Base-by-base conservation (phyloP, 768 basidiomycete genomes). In the Hygrophorus pudorinus region DNA sequence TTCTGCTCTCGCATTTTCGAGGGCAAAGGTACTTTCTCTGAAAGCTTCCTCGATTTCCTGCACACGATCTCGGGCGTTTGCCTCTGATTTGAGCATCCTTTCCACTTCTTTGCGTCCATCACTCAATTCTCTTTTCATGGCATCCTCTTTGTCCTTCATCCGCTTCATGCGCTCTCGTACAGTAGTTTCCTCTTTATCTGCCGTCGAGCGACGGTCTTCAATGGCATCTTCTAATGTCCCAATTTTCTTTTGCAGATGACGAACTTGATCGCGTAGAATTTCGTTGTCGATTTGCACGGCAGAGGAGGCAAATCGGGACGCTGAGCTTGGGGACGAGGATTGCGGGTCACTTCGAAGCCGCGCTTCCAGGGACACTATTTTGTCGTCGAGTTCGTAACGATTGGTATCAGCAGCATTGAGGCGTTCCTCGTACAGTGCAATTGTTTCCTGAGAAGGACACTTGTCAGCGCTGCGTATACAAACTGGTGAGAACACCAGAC, bases 251-350 rank as follows among this genome's bases (percentile, higher is more conserved):
- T 89, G 84, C 28, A 94, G 68, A 61, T 98, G 88, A 32, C 78
- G 75, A n/a, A 90, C 73, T 59, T 99, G 93, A 21, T 93, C 92
- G 12, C 75, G 79, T 10, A 97, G 75, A 11, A 78, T 82, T 59
- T 98, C 92, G 55, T 97, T 97, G 61, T 99, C 93, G 50, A 99
- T 98, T 56, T 90, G 79, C 2, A 81, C 75, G 0, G 92, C 93
- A 7, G 88, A 81, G 4, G 76, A 64, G 3, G 75, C 68, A 20
- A 30, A 58, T 47, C 29, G 71, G 59, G 38, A 68, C 64, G 45
- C 29, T 10, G 51, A 30, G 7, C 48, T 48, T 1, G 56, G 53
- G 24, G 59, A 51, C 5, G 59, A 43, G 14, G 59, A n/a, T 12
- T 24, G 18, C 18, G 63, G 59, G 39, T 49, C 53, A 10, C 52